Conservation (phyloP, 257 asterid species). For the Misopates orontium region DNA sequence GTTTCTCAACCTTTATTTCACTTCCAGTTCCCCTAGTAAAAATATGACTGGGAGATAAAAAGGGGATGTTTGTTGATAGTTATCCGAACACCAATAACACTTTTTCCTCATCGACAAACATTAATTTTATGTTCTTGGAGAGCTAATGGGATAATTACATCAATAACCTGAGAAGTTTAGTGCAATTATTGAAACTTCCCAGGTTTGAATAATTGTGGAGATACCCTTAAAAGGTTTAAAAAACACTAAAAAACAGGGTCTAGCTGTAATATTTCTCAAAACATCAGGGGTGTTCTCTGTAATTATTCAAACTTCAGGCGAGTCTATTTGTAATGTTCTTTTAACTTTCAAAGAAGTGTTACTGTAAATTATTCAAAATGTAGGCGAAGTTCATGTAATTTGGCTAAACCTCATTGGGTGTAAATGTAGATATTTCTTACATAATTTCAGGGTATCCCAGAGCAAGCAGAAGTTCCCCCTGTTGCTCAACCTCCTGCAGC, state of each 20-base stretch:
- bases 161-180: too few species aligned
- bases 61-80: constrained; percentile 16
- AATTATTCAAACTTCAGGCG: too few species aligned
- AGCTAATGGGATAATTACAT: too few species aligned
- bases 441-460: constrained; percentile 77
- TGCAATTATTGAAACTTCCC: too few species aligned
- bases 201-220: too few species aligned
- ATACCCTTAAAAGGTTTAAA: too few species aligned
- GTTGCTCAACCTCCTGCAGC: constrained; percentile 40
- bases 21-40: background rate
- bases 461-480: constrained; percentile 70
- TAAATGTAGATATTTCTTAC: background rate
- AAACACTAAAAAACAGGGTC: too few species aligned
- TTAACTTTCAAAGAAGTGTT: too few species aligned
- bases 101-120: background rate
- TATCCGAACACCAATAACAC: background rate
- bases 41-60: constrained; percentile 1
- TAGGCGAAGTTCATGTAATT: background rate
- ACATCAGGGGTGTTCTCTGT: too few species aligned
- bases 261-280: too few species aligned
- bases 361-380: background rate
- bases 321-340: too few species aligned
- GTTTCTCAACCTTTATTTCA: constrained; percentile 12
- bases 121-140: constrained; percentile 26
- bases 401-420: background rate